Evolutionary conservation across 768 basidiomycete genomes (phyloP), one percentile per base, ranked within the genome.

Genomic region (Termitomyces sp.): DNA sequence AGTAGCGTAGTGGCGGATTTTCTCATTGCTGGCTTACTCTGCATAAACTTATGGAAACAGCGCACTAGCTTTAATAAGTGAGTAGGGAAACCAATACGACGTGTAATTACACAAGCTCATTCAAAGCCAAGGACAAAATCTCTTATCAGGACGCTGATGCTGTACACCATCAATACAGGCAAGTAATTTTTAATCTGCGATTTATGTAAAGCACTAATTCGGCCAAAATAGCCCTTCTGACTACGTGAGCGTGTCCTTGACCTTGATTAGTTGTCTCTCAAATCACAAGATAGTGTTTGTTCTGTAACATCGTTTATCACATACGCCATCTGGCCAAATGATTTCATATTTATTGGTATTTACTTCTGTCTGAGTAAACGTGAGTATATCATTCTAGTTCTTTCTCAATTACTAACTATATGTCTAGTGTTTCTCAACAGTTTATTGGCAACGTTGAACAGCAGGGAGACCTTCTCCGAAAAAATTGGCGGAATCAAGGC

Each of bases 91-190:
- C 3, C 20, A 20, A 24, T 36, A 3, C n/a, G n/a, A 24, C 33
- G 22, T 53, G 4, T 4, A n/a, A 13, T 16, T 28, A 4, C 7
- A 49, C 7, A 12, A 41, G 12, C 46, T 47, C 13, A 31, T 28
- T 50, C 60, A 9, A 37, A 3, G n/a, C 13, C 20, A 42, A 79
- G 80, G 51, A 80, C 80, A 20, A 73, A 82, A 45, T 73, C 76
- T 0, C 57, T 81, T 4, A 61, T 81, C n/a, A 74, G 70, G 22
- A 66, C 71, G 16, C 64, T 83, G 26, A 76, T 81, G 60, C 48
- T 77, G 51, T 82, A 80, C 59, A 71, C 74, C 18, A 71, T 82
- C 52, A 81, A 80, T 59, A 80, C 80, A 57, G 72, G 80, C 79
- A 57, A 51, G 75, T 66, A 28, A 36, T 31, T n/a, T n/a, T 20